Percentiles rank a stretch among this genome's conserved stretches.
Conservation (phyloP, 2,329 filamentous ascomycete species). For the Dothistroma septosporum region DNA sequence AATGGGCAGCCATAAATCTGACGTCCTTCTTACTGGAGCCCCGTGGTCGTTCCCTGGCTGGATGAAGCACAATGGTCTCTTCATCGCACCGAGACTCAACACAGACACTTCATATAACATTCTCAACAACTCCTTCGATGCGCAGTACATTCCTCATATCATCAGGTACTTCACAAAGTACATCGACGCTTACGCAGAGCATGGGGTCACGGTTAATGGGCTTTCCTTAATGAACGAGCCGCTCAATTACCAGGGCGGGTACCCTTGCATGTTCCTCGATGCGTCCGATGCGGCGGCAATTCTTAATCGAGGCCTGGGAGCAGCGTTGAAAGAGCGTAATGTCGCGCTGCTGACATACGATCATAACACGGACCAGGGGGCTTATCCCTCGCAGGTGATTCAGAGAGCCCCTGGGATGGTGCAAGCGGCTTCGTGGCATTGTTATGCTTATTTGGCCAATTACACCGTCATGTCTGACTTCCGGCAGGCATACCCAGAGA, state of each 20-base stretch:
- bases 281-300: slow-evolving; percentile 34
- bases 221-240: slow-evolving; percentile 41
- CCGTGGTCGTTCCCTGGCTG: slow-evolving; percentile 40
- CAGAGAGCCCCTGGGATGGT: slow-evolving; percentile 31
- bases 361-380: slow-evolving; percentile 38
- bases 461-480: slow-evolving; percentile 40
- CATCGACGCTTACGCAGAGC: slow-evolving; percentile 34
- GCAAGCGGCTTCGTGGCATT: slow-evolving; percentile 39
- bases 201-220: slow-evolving; percentile 36
- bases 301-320: slow-evolving; percentile 31
- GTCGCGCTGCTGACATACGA: slow-evolving; percentile 39
- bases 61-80: slow-evolving; percentile 40
- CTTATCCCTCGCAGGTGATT: slow-evolving; percentile 36
- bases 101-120: slow-evolving; percentile 13
- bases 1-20: slow-evolving; percentile 37
- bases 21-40: slow-evolving; percentile 36
- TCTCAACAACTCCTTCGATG: slow-evolving; percentile 36
- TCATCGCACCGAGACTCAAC: slow-evolving; percentile 26
- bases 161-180: slow-evolving; percentile 39
- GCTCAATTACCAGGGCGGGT: slow-evolving; percentile 37
- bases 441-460: slow-evolving; percentile 32
- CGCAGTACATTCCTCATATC: slow-evolving; percentile 33
- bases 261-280: slow-evolving; percentile 39
- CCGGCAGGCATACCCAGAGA: slow-evolving; percentile 39
- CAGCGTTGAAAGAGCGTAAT: slow-evolving; percentile 18